Evolutionary conservation across 163 green algal species (phyloP), one percentile per base, ranked within the genome.

Genomic region (Trebouxia gelatinosa): DNA sequence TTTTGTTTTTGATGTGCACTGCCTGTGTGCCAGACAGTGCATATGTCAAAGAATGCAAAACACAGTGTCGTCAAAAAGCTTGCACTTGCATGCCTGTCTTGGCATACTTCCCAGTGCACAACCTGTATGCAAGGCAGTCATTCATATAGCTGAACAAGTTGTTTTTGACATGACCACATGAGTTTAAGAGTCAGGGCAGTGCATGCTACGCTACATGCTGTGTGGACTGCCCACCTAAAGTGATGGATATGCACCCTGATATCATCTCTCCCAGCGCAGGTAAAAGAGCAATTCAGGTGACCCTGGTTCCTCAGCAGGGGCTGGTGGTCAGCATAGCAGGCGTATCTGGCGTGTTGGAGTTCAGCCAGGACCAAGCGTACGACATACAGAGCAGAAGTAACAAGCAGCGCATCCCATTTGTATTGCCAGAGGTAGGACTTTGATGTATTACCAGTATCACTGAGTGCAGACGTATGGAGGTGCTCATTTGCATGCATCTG

Each of bases 341-440:
- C n/a, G 34, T 50, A 3, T 72, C 66, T 64, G 77, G 77, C 16
- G 40, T 81, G 11, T 23, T 81, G 19, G 66, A 81, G 77, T 77
- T 71, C 51, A 40, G 34, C n/a, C 40, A 59, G 21, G 46, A 76
- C 29, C n/a, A 76, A 43, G 40, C 68, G 3, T 76, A 76, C 40
- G 40, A 43, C 6, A 40, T 46, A 16, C 40, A 76, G 40, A 43
- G 1, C 2, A 19, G 68, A 16, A 43, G 43, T 59, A 43, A 61
- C 43, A 76, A 62, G 39, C 38, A 76, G 68, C 40, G 68, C 40
- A 76, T 76, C 6, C 68, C 40, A 5, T 76, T 75, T 21, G 13
- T 61, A 28, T 6, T 32, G 9, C 29, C 39, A 23, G 67, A 75
- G 28, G 67, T 75, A 21, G 21, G 65, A 31, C n/a, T n/a, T n/a